phyloP scores from a whole-genome alignment of 257 asterid species.

The Osmanthus fragrans region DNA sequence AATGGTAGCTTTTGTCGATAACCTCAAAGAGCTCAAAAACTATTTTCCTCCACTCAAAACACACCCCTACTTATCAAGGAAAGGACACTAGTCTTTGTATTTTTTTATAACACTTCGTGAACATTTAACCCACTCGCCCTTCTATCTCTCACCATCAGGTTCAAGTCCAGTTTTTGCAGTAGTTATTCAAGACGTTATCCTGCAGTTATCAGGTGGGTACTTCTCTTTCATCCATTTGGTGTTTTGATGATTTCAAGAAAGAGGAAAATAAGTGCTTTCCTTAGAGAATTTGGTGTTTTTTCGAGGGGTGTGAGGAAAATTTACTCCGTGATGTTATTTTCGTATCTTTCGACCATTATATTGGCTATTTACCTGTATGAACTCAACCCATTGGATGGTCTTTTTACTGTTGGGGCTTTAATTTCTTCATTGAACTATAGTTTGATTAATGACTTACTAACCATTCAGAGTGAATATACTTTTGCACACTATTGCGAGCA shows the following conservation, averaged over 20 bases:
- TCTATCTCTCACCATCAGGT: conserved; percentile 16
- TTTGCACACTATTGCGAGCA: background rate
- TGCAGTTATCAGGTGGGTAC: conserved; percentile 30
- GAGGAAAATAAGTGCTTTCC: background rate
- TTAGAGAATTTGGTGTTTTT: background rate
- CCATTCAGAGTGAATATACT: background rate
- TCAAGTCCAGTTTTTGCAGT: conserved; percentile 11
- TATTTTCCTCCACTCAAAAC: conserved; percentile 72
- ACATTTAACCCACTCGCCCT: conserved; percentile 22
- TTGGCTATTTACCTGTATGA: background rate
- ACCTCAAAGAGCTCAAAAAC: conserved; percentile 44
- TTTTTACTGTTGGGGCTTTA: background rate
- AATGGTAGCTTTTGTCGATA: conserved; percentile 26
- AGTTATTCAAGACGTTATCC: conserved; percentile 3
- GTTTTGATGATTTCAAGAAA: background rate
- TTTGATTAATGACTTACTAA: background rate
- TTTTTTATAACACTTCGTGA: conserved; percentile 25
- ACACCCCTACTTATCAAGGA: conserved; percentile 75
- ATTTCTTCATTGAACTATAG: background rate
- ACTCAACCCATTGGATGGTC: background rate
- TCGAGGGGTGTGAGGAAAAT: no score
- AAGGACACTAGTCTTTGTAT: conserved; percentile 48
- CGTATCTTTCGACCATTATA: background rate
- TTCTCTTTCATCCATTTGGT: background rate
- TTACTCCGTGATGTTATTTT: background rate